Evolutionary conservation across 805 yeast species (phyloP).

Genomic region (Clavispora santaluciae): DNA sequence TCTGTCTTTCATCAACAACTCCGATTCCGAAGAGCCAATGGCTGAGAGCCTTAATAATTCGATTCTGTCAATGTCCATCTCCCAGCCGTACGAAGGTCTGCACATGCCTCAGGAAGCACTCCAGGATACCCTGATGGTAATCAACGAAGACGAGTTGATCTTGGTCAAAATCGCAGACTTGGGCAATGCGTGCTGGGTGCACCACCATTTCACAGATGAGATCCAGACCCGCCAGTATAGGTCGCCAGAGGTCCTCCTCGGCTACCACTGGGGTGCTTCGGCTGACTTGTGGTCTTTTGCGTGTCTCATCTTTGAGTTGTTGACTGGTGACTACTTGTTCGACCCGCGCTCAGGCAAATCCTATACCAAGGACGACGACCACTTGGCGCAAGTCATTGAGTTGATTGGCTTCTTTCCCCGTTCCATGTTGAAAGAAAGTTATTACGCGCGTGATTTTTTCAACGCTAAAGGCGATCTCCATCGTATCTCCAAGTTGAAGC

Average conservation of each 20-base stretch:
- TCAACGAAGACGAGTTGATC: constrained; percentile 43
- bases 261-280: constrained; percentile 57
- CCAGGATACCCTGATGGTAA: constrained; percentile 8
- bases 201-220: constrained; percentile 61
- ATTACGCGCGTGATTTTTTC: constrained; percentile 19
- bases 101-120: constrained; percentile 4
- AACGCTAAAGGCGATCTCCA: constrained; percentile 29
- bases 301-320: constrained; percentile 53
- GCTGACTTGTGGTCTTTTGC: constrained; percentile 60
- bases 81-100: constrained; percentile 15
- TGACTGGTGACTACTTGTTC: constrained; percentile 58
- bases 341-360: constrained; percentile 52
- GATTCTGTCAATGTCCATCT: constrained; percentile 40
- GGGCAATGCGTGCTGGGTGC: constrained; percentile 65
- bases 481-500: constrained; percentile 44
- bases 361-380: constrained; percentile 55
- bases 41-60: constrained; percentile 32
- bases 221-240: constrained; percentile 67
- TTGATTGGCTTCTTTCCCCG: constrained; percentile 40
- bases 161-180: constrained; percentile 63
- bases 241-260: constrained; percentile 58
- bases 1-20: constrained; percentile 11
- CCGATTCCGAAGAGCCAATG: constrained; percentile 13
- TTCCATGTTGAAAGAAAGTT: constrained; percentile 36
- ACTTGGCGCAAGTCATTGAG: constrained; percentile 59